A percentile compares a stretch with the other conserved stretches of the same genome.
Evolutionary conservation across 2,329 filamentous ascomycete genomes (phyloP).

Genomic region (Talaromyces pinophilus): DNA sequence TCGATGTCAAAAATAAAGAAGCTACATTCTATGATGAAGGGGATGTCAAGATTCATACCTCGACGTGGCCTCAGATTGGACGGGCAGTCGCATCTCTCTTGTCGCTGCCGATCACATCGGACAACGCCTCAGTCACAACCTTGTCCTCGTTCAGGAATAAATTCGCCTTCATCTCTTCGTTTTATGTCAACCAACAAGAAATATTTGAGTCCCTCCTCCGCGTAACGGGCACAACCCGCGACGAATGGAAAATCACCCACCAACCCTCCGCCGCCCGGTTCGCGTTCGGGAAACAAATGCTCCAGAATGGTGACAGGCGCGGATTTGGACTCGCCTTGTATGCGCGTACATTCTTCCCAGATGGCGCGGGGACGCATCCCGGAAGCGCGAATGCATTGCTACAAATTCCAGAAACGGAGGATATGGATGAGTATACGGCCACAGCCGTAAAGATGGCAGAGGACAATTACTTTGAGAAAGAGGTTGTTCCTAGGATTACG

Average conservation of each 20-base stretch:
- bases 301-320: slow-evolving; percentile 41
- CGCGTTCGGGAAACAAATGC: slow-evolving; percentile 47
- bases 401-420: slow-evolving; percentile 4
- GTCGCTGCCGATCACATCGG: slow-evolving; percentile 43
- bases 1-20: slow-evolving; percentile 50
- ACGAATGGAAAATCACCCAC: slow-evolving; percentile 61
- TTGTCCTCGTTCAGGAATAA: slow-evolving; percentile 54
- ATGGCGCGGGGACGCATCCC: slow-evolving; percentile 44
- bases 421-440: slow-evolving; percentile 18
- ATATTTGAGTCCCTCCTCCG: slow-evolving; percentile 63
- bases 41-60: slow-evolving; percentile 56
- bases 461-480: slow-evolving; percentile 18
- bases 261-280: slow-evolving; percentile 54
- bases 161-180: slow-evolving; percentile 57
- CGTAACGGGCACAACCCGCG: slow-evolving; percentile 58
- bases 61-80: slow-evolving; percentile 60
- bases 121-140: slow-evolving; percentile 27
- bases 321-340: slow-evolving; percentile 59
- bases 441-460: slow-evolving; percentile 15
- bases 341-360: slow-evolving; percentile 56
- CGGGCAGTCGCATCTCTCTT: slow-evolving; percentile 57
- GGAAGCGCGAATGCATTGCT: slow-evolving; percentile 28
- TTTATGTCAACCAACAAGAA: slow-evolving; percentile 62
- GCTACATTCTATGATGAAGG: slow-evolving; percentile 59
- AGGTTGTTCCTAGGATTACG: slow-evolving; percentile 12